Base-by-base conservation (phyloP, 345 rosid species). In the Eucalyptus sideroxylon region DNA sequence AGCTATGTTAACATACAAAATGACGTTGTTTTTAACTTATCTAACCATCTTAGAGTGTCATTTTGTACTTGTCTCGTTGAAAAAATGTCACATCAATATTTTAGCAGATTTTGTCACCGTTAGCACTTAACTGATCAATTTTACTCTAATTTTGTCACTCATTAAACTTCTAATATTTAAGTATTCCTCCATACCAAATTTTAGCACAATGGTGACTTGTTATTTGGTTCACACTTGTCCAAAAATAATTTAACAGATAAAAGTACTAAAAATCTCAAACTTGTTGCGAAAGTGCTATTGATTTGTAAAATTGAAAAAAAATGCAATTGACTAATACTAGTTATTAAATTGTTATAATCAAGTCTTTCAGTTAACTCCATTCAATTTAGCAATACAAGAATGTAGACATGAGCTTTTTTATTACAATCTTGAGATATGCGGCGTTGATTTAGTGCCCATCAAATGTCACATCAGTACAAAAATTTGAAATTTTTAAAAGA, bases 141-240 rank as follows among this genome's bases (percentile, higher is more conserved):
- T 53, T 53, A 21, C 0, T 53, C 0, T 2, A 0, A 53, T 53
- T 8, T 53, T 53, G 2, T 0, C 26, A 53, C 59, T 53, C 2
- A 53, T 51, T 21, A 0, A 53, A 53, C 59, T 1, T 53, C 0
- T 19, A 53, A 4, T 2, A 21, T 0, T 53, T 53, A 53, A 21
- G 1, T 53, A 2, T 53, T 5, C 2, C 0, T 4, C 0, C 11
- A 0, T 53, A 8, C 2, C 0, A 21, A 53, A 8, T 4, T 53
- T 53, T 51, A 4, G 4, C 21, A 51, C 0, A 50, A 3, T 50
- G 19, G 8, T 51, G 55, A 0, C 55, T 51, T 51, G 31, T 27
- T 60, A 27, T 12, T 60, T 60, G 31, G 31, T 60, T 60, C 69
- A 27, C 31, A 5, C 31, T 27, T 27, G 3, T 60, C 31, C n/a